Evolutionary conservation across 352 stramenopile genomes (phyloP).

Genomic region (Globisporangium cederbergense): DNA sequence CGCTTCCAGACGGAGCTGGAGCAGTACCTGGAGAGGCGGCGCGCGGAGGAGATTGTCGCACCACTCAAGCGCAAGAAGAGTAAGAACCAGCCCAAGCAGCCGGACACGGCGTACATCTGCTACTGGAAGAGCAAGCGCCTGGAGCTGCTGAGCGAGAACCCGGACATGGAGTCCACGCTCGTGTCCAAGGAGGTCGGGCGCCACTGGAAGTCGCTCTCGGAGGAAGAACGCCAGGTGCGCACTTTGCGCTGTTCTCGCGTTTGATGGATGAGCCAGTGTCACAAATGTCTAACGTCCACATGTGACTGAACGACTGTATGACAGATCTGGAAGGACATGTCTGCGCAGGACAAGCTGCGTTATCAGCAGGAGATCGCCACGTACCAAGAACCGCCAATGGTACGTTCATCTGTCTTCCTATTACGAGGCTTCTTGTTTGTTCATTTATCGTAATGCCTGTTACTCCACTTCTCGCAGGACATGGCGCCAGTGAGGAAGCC

Average conservation of each 20-base stretch:
- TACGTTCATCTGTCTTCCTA: not conserved
- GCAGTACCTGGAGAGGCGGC: slow-evolving; percentile 22
- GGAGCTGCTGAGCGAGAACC: slow-evolving; percentile 38
- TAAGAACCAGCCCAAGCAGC: slow-evolving; percentile 39
- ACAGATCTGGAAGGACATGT: slow-evolving; percentile 46
- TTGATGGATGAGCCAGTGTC: too few species aligned
- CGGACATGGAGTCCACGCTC: slow-evolving; percentile 30
- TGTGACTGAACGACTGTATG: too few species aligned
- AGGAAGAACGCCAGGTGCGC: slow-evolving; percentile 33
- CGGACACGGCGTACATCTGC: slow-evolving; percentile 63
- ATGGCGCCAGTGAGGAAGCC: slow-evolving; percentile 8
- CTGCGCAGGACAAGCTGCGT: slow-evolving; percentile 39
- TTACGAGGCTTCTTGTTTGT: not conserved
- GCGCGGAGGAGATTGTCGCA: slow-evolving; percentile 10
- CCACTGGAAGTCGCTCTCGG: slow-evolving; percentile 41
- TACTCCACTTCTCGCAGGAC: slow-evolving; percentile 5
- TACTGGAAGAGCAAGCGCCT: slow-evolving; percentile 50
- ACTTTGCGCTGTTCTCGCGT: not conserved
- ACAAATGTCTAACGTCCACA: too few species aligned
- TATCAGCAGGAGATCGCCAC: slow-evolving; percentile 48
- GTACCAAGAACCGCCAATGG: slow-evolving; percentile 26
- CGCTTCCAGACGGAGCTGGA: slow-evolving; percentile 37
- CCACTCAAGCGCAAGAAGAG: slow-evolving; percentile 35
- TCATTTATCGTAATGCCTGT: too few species aligned
- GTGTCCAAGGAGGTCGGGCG: slow-evolving; percentile 51